Base-by-base conservation (phyloP, 1,284 basidiomycete genomes). In the Boletus mariae region DNA sequence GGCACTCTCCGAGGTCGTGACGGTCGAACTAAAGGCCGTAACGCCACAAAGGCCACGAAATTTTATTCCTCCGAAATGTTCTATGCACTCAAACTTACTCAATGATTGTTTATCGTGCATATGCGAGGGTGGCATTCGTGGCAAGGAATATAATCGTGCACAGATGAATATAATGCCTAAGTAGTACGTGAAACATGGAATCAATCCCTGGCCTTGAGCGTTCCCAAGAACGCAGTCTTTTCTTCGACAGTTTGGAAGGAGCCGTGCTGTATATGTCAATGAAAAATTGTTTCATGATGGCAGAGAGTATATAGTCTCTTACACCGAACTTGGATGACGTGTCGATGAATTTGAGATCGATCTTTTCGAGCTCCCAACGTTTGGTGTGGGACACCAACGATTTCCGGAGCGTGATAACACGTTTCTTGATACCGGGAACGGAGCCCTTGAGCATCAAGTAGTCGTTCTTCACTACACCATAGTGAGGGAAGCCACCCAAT, bases 401-500 rank as follows among this genome's bases (percentile, higher is more conserved):
- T 72, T 91, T 94, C 69, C 92, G 87, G 70, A 95, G 81, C 54
- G 94, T 97, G 68, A 97, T 83, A 58, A 99, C 90, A 81, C 97
- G 92, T 84, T 99, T 98, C 84, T 94, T 94, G 72, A 92, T 93
- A 69, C 96, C 96, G 59, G 92, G 92, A 67, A 94, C 84, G 54
- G 87, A 93, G 61, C 94, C 94, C 81, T 95, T 95, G 73, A 98
- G 80, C 77, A 98, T 88, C 68, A 99, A 76, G 80, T 90, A 99
- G 78, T 99, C 97, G 81, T 98, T 95, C 82, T 92, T 95, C 78
- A 99, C 89, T 70, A 97, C 83, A 84, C 96, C 96, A 75, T 97
- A 99, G 77, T 95, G 94, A 56, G 94, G 94, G 88, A 97, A 99
- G 72, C 96, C 97, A 79, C 97, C 97, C 85, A 99, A 85, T 53